Conservation (phyloP, 2,329 filamentous ascomycete species). For the Metarhizium guizhouense region DNA sequence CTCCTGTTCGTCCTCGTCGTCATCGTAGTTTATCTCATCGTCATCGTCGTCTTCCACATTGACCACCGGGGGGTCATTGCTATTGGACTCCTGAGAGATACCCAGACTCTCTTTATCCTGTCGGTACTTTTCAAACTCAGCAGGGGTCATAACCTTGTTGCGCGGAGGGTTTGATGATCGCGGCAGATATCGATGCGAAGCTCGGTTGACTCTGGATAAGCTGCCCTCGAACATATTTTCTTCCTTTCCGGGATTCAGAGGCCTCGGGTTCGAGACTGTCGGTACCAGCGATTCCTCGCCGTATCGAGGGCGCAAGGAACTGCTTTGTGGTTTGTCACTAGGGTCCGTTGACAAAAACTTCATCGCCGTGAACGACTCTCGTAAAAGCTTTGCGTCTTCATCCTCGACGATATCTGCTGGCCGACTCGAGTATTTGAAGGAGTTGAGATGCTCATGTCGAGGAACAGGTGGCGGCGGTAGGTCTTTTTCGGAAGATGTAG, state of each 20-base stretch:
- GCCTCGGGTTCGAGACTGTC: slow-evolving; percentile 18
- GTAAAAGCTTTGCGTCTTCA: slow-evolving; percentile 44
- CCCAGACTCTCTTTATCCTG: slow-evolving; percentile 60
- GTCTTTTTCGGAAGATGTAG: not conserved
- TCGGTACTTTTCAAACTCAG: slow-evolving; percentile 74
- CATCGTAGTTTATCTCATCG: slow-evolving; percentile 52
- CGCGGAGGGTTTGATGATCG: slow-evolving; percentile 32
- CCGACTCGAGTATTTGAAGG: slow-evolving; percentile 21
- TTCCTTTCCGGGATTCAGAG: slow-evolving; percentile 30
- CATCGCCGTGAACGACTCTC: slow-evolving; percentile 42
- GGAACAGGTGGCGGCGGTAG: slow-evolving; percentile 22
- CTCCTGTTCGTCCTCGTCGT: slow-evolving; percentile 72
- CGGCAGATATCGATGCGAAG: slow-evolving; percentile 25
- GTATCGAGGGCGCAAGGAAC: slow-evolving; percentile 27
- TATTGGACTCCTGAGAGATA: slow-evolving; percentile 29
- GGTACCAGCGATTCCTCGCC: slow-evolving; percentile 28
- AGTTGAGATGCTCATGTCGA: slow-evolving; percentile 21
- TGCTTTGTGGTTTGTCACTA: slow-evolving; percentile 8
- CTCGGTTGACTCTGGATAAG: slow-evolving; percentile 26
- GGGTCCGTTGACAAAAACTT: slow-evolving; percentile 29
- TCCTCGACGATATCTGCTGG: slow-evolving; percentile 35
- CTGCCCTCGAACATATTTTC: slow-evolving; percentile 48
- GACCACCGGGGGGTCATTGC: slow-evolving; percentile 27
- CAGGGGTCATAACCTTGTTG: slow-evolving; percentile 83
- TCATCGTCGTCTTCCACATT: slow-evolving; percentile 55